phyloP scores from a whole-genome alignment of 2,329 filamentous ascomycete genomes.

The Fusarium penzigii region DNA sequence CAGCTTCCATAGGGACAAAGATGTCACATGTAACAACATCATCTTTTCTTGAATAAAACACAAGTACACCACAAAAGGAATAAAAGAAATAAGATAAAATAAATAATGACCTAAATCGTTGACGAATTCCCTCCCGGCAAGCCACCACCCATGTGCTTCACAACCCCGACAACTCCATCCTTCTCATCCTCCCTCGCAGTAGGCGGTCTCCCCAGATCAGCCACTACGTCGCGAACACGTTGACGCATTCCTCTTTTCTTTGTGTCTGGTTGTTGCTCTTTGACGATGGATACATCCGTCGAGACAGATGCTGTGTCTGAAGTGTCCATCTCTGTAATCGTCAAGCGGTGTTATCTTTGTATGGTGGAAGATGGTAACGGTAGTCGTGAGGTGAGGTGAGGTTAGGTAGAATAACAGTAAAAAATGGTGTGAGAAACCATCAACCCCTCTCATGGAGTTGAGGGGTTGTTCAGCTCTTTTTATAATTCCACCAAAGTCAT shows the following conservation, averaged over 20 bases:
- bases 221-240: conserved; percentile 35
- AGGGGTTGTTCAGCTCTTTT: too few relatives aligned
- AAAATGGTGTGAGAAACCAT: too few relatives aligned
- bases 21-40: too few relatives aligned
- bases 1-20: too few relatives aligned
- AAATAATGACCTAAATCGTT: conserved; percentile 14
- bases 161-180: conserved; percentile 29
- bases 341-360: conserved; percentile 10
- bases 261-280: background rate
- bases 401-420: too few relatives aligned
- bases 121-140: conserved; percentile 25
- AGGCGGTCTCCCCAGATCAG: conserved; percentile 35
- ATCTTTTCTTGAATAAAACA: too few relatives aligned
- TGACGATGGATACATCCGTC: background rate
- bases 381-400: conserved; percentile 25
- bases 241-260: conserved; percentile 32
- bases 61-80: too few relatives aligned
- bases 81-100: too few relatives aligned
- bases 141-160: conserved; percentile 28
- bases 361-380: conserved; percentile 33
- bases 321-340: background rate
- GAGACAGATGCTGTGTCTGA: conserved; percentile 30
- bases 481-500: too few relatives aligned
- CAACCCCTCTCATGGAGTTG: too few relatives aligned
- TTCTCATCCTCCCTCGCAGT: conserved; percentile 35